These are phyloP conservation scores for Craterostigma plantagineum DNA, from an alignment of 257 asterid genomes.

Conservation along the genomic window DNA sequence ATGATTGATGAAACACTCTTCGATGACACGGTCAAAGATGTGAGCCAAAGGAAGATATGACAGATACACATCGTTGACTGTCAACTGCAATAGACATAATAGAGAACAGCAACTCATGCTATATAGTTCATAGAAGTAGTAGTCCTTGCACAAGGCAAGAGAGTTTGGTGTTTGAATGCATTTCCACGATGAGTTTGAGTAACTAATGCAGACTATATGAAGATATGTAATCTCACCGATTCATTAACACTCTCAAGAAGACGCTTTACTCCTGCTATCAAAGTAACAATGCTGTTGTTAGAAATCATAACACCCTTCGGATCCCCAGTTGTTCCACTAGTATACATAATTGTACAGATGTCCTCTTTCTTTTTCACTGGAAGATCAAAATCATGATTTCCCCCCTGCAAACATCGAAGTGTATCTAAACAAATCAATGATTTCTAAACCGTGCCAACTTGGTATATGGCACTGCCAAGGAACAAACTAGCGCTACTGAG, in stretches of 20 bases:
- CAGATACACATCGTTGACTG: constrained; percentile 51
- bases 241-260: constrained; percentile 48
- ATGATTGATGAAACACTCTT: constrained; percentile 55
- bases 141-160: too few species aligned
- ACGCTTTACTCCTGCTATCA: constrained; percentile 60
- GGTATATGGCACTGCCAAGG: too few species aligned
- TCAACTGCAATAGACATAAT: constrained; percentile 29
- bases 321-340: constrained; percentile 97
- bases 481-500: too few species aligned
- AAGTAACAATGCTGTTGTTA: constrained; percentile 61
- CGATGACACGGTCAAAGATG: constrained; percentile 87
- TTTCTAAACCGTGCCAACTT: neutral
- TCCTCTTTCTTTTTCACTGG: constrained; percentile 67
- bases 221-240: constrained; percentile 23
- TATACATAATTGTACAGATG: constrained; percentile 92
- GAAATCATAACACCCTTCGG: constrained; percentile 98
- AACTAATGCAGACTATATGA: too few species aligned
- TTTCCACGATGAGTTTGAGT: too few species aligned
- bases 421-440: constrained; percentile 4
- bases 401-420: constrained; percentile 46
- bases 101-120: neutral
- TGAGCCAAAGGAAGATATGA: constrained; percentile 97
- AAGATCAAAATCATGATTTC: constrained; percentile 45
- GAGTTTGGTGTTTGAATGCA: too few species aligned
- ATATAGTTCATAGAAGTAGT: neutral